phyloP scores from a whole-genome alignment of 257 asterid species.

The Solanum sejunctum region DNA sequence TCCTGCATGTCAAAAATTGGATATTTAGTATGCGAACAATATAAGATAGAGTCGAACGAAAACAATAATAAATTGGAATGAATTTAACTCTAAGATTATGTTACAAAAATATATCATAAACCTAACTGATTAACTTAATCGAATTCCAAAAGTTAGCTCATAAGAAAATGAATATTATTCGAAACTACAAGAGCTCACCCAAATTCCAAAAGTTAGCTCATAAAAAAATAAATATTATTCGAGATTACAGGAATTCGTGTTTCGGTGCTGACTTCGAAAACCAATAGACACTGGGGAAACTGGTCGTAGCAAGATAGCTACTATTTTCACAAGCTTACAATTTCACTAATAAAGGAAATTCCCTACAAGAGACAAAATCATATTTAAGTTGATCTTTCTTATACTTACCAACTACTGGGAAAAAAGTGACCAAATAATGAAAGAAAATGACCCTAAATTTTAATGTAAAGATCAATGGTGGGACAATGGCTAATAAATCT shows the following conservation, averaged over 20 bases:
- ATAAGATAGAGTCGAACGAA: fast-evolving
- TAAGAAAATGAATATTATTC: too few species aligned
- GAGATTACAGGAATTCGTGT: fast-evolving
- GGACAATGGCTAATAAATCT: background rate
- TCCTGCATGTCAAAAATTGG: background rate
- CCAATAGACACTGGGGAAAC: too few species aligned
- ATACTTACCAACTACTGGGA: background rate
- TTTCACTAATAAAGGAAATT: too few species aligned
- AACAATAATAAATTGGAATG: background rate
- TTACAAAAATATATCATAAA: background rate
- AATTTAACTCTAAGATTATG: background rate
- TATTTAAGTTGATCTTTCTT: background rate
- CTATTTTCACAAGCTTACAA: too few species aligned
- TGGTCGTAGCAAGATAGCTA: too few species aligned
- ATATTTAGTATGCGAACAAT: background rate
- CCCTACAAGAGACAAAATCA: background rate
- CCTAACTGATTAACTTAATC: background rate
- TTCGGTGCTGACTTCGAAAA: too few species aligned
- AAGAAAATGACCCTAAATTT: background rate
- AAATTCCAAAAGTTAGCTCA: background rate
- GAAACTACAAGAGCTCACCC: background rate
- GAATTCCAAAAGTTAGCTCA: background rate
- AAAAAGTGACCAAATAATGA: background rate
- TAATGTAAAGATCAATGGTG: background rate
- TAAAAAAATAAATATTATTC: too few species aligned